Conservation (phyloP, 352 stramenopile species). For the Halophytophthora batemanensis region DNA sequence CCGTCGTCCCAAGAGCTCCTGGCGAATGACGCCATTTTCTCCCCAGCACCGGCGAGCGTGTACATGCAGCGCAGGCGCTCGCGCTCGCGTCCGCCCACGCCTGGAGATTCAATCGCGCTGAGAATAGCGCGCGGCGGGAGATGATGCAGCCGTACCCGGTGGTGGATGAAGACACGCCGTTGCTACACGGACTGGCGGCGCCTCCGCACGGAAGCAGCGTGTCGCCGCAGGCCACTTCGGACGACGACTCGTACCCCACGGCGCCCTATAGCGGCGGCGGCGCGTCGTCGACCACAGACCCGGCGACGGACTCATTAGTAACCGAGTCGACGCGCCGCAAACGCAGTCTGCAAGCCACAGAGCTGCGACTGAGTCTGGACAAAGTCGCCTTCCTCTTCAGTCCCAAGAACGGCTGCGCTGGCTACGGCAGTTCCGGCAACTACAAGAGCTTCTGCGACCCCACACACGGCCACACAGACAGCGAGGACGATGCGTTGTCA, state of each 20-base stretch:
- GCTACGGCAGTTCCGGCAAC: slow-evolving; percentile 15
- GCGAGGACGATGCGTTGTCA: slow-evolving; percentile 67
- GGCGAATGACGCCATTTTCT: no score
- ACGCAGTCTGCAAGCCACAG: slow-evolving; percentile 36
- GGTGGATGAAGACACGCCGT: slow-evolving; percentile 33
- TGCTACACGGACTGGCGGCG: slow-evolving; percentile 14
- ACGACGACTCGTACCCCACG: slow-evolving; percentile 10
- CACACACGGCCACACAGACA: slow-evolving; percentile 29
- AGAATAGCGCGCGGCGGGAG: no score
- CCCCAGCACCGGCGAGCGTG: no score
- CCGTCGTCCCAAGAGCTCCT: no score
- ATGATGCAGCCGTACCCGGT: no score
- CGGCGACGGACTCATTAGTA: no score
- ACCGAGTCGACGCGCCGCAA: slow-evolving; percentile 5
- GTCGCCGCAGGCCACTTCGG: slow-evolving; percentile 23
- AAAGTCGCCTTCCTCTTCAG: slow-evolving; percentile 83
- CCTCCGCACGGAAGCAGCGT: neutral
- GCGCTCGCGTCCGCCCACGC: no score
- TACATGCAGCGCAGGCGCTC: no score
- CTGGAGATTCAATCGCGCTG: no score
- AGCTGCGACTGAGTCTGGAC: slow-evolving; percentile 74
- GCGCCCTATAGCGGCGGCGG: slow-evolving; percentile 2
- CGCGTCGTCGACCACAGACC: neutral
- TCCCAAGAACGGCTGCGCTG: slow-evolving; percentile 33
- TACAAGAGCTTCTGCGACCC: slow-evolving; percentile 51